Evolutionary conservation across 2,329 filamentous ascomycete genomes (phyloP).

Genomic region (Scedosporium dehoogii): DNA sequence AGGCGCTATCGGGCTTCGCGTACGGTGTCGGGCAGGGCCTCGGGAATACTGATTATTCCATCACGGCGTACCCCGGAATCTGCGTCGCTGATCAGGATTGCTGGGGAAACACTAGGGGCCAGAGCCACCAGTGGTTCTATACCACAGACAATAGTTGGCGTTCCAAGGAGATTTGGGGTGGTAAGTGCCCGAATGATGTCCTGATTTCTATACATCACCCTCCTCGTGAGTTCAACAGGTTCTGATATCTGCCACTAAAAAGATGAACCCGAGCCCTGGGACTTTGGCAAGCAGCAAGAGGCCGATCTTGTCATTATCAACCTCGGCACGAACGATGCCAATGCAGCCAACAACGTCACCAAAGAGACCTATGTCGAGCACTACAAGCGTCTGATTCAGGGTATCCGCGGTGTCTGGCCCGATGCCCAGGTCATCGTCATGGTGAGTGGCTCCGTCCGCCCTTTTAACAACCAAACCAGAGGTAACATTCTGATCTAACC

Average conservation of each 20-base stretch:
- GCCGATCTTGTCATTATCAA: slow-evolving; percentile 36
- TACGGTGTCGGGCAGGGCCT: slow-evolving; percentile 46
- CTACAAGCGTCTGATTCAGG: slow-evolving; percentile 34
- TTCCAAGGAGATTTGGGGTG: slow-evolving; percentile 30
- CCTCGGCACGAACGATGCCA: slow-evolving; percentile 37
- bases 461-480: not conserved
- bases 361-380: slow-evolving; percentile 27
- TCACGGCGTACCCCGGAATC: slow-evolving; percentile 49
- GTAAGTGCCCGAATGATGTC: slow-evolving; percentile 18
- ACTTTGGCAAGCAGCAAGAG: slow-evolving; percentile 29
- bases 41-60: slow-evolving; percentile 46
- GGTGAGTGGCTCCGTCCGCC: slow-evolving; percentile 16
- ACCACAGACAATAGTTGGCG: slow-evolving; percentile 42
- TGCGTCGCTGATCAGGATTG: slow-evolving; percentile 46
- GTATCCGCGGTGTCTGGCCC: slow-evolving; percentile 35
- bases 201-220: not conserved
- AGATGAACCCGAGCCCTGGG: slow-evolving; percentile 33
- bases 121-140: slow-evolving; percentile 47
- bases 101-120: slow-evolving; percentile 40
- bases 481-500: not conserved
- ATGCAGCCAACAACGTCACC: slow-evolving; percentile 29
- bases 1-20: slow-evolving; percentile 45
- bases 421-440: slow-evolving; percentile 33
- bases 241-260: not conserved
- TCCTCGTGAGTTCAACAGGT: not conserved